These are phyloP conservation scores for Hysterium pulicare DNA, from an alignment of 2,329 filamentous ascomycete genomes.

Conservation along the genomic window DNA sequence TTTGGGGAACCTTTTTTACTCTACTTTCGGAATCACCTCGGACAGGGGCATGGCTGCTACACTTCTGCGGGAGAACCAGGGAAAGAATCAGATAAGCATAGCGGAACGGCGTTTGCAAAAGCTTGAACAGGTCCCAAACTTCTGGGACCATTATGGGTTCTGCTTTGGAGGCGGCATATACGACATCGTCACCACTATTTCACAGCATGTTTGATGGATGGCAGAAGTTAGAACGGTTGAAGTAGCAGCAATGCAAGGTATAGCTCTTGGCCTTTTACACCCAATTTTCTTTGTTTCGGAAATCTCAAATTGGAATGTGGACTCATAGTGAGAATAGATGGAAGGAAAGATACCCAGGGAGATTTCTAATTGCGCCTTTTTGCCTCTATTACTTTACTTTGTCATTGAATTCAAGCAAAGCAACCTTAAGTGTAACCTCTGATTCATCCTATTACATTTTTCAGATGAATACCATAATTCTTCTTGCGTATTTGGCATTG, in stretches of 20 bases:
- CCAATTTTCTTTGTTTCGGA: constrained; percentile 15
- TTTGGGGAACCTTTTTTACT: constrained; percentile 9
- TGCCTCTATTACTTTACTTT: neutral
- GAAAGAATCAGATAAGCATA: constrained; percentile 21
- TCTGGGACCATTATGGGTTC: constrained; percentile 6
- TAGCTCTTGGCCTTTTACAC: constrained; percentile 9
- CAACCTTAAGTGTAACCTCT: no score
- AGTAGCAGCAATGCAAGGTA: constrained; percentile 9
- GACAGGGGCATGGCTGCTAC: neutral
- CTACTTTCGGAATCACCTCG: neutral
- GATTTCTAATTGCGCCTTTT: neutral
- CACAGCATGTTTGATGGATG: neutral
- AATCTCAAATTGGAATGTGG: constrained; percentile 10
- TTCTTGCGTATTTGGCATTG: no score
- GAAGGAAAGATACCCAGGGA: constrained; percentile 24
- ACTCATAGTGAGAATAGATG: constrained; percentile 6
- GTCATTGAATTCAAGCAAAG: no score
- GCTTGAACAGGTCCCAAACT: constrained; percentile 13
- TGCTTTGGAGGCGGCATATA: constrained; percentile 15
- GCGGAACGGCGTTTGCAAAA: constrained; percentile 24
- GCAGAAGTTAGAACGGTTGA: constrained; percentile 8
- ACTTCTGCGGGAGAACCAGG: neutral
- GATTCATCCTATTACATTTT: no score
- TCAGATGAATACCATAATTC: no score
- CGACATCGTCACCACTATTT: constrained; percentile 8